Evolutionary conservation across 352 stramenopile genomes (phyloP).

Genomic region (Phytophthora megakarya): DNA sequence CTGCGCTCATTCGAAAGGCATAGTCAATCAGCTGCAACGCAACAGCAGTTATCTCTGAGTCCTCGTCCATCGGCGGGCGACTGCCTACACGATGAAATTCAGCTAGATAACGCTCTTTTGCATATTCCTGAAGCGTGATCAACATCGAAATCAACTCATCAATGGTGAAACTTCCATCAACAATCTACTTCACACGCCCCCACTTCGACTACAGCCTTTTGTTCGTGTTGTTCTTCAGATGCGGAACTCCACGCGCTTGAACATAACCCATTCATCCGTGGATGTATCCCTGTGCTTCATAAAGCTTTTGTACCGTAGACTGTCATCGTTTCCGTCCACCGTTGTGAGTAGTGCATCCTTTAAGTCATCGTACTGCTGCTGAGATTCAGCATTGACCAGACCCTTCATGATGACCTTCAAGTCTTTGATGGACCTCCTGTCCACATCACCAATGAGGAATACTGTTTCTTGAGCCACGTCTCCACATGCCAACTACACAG

Average conservation of each 20-base stretch:
- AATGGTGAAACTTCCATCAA: constrained; percentile 4
- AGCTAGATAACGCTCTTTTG: not conserved
- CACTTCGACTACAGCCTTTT: constrained; percentile 16
- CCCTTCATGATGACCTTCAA: not conserved
- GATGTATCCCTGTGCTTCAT: constrained; percentile 16
- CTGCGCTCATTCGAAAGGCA: not conserved
- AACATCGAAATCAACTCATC: constrained; percentile 10
- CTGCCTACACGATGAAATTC: constrained; percentile 9
- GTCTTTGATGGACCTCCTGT: no score
- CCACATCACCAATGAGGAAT: not conserved
- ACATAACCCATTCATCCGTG: constrained; percentile 9
- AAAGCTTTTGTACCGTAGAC: constrained; percentile 16
- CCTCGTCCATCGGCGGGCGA: not conserved
- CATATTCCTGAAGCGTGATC: constrained; percentile 7
- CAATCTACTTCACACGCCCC: constrained; percentile 12
- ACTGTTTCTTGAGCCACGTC: constrained; percentile 9
- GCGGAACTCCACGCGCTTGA: constrained; percentile 1
- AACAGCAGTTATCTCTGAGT: not conserved
- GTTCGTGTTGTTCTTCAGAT: constrained; percentile 17
- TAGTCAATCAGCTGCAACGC: constrained; percentile 3
- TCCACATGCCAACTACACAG: constrained; percentile 9
- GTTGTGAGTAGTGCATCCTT: no score
- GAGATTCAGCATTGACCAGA: not conserved
- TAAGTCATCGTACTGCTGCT: constrained; percentile 1
- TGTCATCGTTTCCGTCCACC: no score